Evolutionary conservation across 352 stramenopile species (phyloP), one percentile per base, ranked within the genome.

Genomic region (Pythium vanterpoolii): DNA sequence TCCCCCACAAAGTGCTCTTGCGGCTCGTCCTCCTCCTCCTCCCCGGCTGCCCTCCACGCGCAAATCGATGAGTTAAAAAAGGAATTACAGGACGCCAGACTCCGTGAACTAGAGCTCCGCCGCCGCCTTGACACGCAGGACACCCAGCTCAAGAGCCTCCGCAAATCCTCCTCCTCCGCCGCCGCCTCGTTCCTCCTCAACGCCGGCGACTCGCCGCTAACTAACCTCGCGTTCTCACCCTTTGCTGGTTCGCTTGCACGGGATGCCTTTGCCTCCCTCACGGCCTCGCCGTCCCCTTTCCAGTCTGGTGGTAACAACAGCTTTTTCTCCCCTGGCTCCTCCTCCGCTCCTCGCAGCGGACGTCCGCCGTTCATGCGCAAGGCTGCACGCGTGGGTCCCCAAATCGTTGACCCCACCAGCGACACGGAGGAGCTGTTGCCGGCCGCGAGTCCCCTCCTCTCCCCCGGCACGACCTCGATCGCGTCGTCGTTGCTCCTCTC

Each of bases 401-500:
- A 64, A 1, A 44, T 74, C 39, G 62, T 74, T 10, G 67, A 74
- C 48, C 67, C 62, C 13, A 39, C 61, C 18, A n/a, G n/a, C 19
- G 42, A 51, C 42, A 13, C 33, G 8, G 47, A 66, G 14, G 31
- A 54, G 11, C 30, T 57, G 33, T 42, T 54, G 19, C 48, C 56
- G 21, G 38, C 38, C 21, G 49, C 53, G 45, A 60, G 27, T 19
- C 50, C 56, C n/a, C 49, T 59, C 30, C 14, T 67, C 14, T 71
- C 64, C 7, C 63, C 63, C 0, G 48, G 26, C 8, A 70, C 51
- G 14, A 63, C 56, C 7, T 70, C 56, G 9, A 67, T 67, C 19
- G 52, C 64, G n/a, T 64, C 64, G 27, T 44, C 64, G 39, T 34
- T 71, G 21, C 64, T 71, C 31, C 53, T 64, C 13, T 71, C 64